Conservation (phyloP, 2,329 filamentous ascomycete genomes). For the Pleomassaria siparia region DNA sequence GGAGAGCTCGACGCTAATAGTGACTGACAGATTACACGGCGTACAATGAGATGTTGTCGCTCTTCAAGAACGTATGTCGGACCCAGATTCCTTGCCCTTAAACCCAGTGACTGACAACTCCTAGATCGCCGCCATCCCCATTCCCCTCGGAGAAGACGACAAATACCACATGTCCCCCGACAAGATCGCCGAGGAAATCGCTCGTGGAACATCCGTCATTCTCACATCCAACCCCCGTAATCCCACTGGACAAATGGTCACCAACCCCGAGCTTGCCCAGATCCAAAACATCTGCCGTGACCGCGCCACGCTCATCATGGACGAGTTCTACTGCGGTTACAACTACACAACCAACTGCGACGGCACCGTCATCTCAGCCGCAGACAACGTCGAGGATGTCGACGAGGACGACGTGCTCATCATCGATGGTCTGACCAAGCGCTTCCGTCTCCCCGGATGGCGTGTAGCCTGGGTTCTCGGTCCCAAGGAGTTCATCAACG, state of each 20-base stretch:
- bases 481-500: slow-evolving; percentile 93
- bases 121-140: slow-evolving; percentile 42
- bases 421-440: slow-evolving; percentile 94
- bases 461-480: slow-evolving; percentile 95
- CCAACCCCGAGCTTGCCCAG: slow-evolving; percentile 79
- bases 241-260: slow-evolving; percentile 85
- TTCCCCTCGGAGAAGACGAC: slow-evolving; percentile 77
- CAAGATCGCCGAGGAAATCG: slow-evolving; percentile 89
- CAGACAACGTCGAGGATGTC: slow-evolving; percentile 87
- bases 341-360: slow-evolving; percentile 94
- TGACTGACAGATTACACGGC: slow-evolving; percentile 77
- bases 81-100: not conserved
- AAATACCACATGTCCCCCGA: slow-evolving; percentile 91
- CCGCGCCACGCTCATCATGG: slow-evolving; percentile 87
- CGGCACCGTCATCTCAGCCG: slow-evolving; percentile 83
- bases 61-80: slow-evolving; percentile 80
- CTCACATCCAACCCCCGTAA: slow-evolving; percentile 95
- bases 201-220: slow-evolving; percentile 76
- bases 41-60: slow-evolving; percentile 94
- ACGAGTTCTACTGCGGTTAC: slow-evolving; percentile 91
- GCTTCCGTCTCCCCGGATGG: slow-evolving; percentile 94
- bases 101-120: slow-evolving; percentile 3
- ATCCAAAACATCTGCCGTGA: slow-evolving; percentile 94
- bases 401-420: slow-evolving; percentile 80
- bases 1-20: slow-evolving; percentile 16